phyloP scores from a whole-genome alignment of 2,329 filamentous ascomycete species.

The Leptographium procerum region DNA sequence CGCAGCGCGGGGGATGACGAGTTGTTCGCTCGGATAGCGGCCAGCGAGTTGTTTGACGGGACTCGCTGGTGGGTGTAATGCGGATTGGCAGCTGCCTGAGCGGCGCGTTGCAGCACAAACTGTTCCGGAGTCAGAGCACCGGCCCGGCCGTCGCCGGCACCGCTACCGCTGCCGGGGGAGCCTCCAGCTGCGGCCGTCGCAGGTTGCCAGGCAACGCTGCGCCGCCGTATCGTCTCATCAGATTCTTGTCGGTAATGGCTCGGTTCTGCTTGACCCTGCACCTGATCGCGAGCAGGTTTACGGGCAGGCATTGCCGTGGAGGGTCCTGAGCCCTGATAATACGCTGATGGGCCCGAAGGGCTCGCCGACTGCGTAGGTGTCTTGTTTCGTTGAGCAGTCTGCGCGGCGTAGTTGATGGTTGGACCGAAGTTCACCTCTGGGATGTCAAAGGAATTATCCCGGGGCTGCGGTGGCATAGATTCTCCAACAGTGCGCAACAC shows the following conservation, averaged over 20 bases:
- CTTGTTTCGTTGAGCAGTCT: constrained; percentile 21
- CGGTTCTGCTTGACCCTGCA: constrained; percentile 12
- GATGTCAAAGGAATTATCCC: constrained; percentile 38
- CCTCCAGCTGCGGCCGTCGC: constrained; percentile 33
- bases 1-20: constrained; percentile 32
- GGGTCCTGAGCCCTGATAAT: no score
- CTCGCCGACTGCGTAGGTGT: constrained; percentile 10
- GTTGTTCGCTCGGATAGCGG: constrained; percentile 24
- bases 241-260: constrained; percentile 35
- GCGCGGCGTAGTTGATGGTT: constrained; percentile 54
- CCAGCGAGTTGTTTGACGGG: constrained; percentile 33
- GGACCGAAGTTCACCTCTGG: constrained; percentile 78
- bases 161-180: constrained; percentile 34
- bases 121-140: constrained; percentile 59
- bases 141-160: constrained; percentile 29
- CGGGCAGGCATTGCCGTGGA: background rate
- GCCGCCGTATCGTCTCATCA: constrained; percentile 43
- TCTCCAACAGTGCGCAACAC: constrained; percentile 67
- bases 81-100: constrained; percentile 37
- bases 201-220: constrained; percentile 69
- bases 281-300: background rate
- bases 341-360: background rate
- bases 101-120: constrained; percentile 69
- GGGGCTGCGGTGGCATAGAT: constrained; percentile 4
- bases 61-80: constrained; percentile 49